Conservation (phyloP, 2,329 filamentous ascomycete species). For the Colletotrichum gigasporum region DNA sequence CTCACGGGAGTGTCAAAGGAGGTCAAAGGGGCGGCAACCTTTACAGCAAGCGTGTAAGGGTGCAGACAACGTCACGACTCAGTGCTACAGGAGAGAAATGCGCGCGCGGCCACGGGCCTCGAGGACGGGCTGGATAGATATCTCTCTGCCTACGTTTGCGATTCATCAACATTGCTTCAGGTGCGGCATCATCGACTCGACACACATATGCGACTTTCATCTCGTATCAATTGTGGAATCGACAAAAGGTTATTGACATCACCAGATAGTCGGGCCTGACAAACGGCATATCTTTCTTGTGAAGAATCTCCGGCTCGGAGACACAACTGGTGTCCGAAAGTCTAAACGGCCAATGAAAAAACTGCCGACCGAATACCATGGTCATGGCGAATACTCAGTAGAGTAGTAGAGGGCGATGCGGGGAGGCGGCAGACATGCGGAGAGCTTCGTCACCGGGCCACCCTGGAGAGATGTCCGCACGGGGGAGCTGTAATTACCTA, state of each 20-base stretch:
- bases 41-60: not conserved
- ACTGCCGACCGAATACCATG: slow-evolving; percentile 13
- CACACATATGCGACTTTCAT: not conserved
- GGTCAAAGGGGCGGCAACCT: too few species aligned
- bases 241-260: not conserved
- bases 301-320: not conserved
- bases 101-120: not conserved
- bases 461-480: not conserved
- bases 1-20: not conserved
- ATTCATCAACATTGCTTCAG: not conserved
- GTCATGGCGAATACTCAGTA: not conserved
- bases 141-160: not conserved
- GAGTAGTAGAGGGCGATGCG: not conserved
- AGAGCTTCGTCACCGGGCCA: not conserved
- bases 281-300: not conserved
- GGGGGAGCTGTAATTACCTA: not conserved
- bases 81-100: not conserved
- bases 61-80: not conserved
- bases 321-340: slow-evolving; percentile 9
- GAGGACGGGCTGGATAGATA: not conserved
- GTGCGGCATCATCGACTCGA: not conserved
- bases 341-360: slow-evolving; percentile 7
- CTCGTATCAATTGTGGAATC: not conserved
- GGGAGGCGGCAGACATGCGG: slow-evolving; percentile 4
- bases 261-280: not conserved